Percentiles rank a stretch among this genome's conserved stretches.
phyloP scores from a whole-genome alignment of 352 stramenopile genomes.

The Globisporangium abappressorium region DNA sequence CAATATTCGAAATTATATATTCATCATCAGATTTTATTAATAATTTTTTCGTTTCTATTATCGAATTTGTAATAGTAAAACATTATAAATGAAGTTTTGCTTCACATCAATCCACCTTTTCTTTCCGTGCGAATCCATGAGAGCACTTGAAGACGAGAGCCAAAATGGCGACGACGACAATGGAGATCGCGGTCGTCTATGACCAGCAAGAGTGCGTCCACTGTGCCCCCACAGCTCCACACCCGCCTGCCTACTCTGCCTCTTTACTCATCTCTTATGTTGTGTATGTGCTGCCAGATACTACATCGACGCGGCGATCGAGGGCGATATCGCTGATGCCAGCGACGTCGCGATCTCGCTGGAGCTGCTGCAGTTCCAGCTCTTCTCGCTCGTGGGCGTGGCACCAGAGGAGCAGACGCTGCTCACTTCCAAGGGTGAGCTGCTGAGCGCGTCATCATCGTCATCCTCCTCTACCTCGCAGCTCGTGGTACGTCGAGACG shows the following conservation, averaged over 20 bases:
- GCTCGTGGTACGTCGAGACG: slow-evolving; percentile 11
- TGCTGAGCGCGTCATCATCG: slow-evolving; percentile 20
- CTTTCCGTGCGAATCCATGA: not conserved
- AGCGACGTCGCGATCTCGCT: slow-evolving; percentile 26
- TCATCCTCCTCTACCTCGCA: not conserved
- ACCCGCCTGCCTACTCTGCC: not conserved
- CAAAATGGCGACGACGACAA: not conserved
- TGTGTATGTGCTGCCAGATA: slow-evolving; percentile 21
- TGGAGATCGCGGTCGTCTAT: slow-evolving; percentile 54
- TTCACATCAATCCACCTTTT: too few species aligned
- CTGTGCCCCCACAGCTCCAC: not conserved
- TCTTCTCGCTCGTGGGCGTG: slow-evolving; percentile 66
- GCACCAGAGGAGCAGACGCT: slow-evolving; percentile 56
- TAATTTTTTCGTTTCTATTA: too few species aligned
- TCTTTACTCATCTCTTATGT: not conserved
- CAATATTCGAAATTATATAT: not conserved
- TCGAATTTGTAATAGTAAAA: too few species aligned
- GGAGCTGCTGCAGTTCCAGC: slow-evolving; percentile 66
- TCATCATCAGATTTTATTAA: too few species aligned
- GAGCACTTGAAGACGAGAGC: not conserved
- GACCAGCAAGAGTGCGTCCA: slow-evolving; percentile 54
- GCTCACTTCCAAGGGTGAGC: slow-evolving; percentile 38
- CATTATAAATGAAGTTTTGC: too few species aligned
- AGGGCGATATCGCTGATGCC: slow-evolving; percentile 15
- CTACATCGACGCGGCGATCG: slow-evolving; percentile 30